These are phyloP conservation scores for Alternaria sp. DNA, from an alignment of 2,329 filamentous ascomycete species.

Conservation along the genomic window DNA sequence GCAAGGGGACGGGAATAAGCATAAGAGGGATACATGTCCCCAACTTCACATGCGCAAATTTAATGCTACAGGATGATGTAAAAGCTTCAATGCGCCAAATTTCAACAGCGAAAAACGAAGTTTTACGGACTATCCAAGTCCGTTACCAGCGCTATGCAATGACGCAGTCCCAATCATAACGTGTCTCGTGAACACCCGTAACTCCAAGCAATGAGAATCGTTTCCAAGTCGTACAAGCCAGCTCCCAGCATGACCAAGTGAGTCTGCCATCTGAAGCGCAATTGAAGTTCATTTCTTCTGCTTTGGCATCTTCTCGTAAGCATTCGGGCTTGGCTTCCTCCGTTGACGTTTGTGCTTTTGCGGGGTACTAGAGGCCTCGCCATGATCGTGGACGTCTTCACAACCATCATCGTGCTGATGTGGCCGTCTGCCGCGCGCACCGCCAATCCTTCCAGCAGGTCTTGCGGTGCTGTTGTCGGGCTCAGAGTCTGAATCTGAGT, in stretches of 20 bases:
- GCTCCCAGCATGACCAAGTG: neutral
- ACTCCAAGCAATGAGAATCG: slow-evolving; percentile 23
- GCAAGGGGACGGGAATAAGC: neutral
- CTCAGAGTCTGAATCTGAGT: slow-evolving; percentile 64
- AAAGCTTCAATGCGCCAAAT: slow-evolving; percentile 22
- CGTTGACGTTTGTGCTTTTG: slow-evolving; percentile 52
- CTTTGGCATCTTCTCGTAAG: slow-evolving; percentile 79
- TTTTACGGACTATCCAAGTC: slow-evolving; percentile 11
- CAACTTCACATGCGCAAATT: slow-evolving; percentile 2
- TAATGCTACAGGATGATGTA: neutral
- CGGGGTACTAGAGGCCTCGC: slow-evolving; percentile 51
- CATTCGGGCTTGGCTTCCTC: slow-evolving; percentile 75
- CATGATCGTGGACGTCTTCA: slow-evolving; percentile 51
- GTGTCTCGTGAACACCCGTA: slow-evolving; percentile 9
- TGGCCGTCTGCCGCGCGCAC: slow-evolving; percentile 34
- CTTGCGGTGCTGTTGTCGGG: slow-evolving; percentile 60
- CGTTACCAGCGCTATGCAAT: slow-evolving; percentile 24
- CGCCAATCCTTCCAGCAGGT: slow-evolving; percentile 43
- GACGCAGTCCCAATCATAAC: slow-evolving; percentile 12
- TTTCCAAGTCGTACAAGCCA: slow-evolving; percentile 19
- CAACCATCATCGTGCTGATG: slow-evolving; percentile 45
- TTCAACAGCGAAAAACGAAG: slow-evolving; percentile 25
- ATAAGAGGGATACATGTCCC: neutral
- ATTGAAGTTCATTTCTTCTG: slow-evolving; percentile 42
- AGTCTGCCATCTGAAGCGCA: slow-evolving; percentile 6